These are phyloP conservation scores for Lolium rigidum DNA, from an alignment of 176 grass and related monocot species.

Conservation along the genomic window DNA sequence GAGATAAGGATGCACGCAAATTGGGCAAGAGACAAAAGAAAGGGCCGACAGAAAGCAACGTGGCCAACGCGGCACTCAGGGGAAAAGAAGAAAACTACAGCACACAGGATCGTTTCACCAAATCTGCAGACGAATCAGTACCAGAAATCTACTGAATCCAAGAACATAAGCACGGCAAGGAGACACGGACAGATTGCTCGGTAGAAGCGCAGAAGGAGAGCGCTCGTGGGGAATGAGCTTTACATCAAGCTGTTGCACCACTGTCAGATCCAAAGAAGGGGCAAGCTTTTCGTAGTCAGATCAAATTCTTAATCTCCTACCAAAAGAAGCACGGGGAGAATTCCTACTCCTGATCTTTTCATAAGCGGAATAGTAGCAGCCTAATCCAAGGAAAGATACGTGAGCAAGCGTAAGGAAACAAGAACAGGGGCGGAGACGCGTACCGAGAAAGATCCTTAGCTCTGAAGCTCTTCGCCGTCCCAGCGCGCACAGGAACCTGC, in stretches of 20 bases:
- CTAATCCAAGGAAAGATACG: not conserved
- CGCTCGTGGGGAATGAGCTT: slow-evolving; percentile 1
- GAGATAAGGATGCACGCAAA: slow-evolving; percentile 41
- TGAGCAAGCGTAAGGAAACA: slow-evolving; percentile 16
- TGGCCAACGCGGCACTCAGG: slow-evolving; percentile 33
- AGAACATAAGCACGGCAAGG: not conserved
- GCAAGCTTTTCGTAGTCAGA: not conserved
- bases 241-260: slow-evolving; percentile 5
- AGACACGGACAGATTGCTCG: not conserved
- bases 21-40: slow-evolving; percentile 32
- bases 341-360: slow-evolving; percentile 6
- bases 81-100: slow-evolving; percentile 30
- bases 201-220: not conserved
- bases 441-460: slow-evolving; percentile 41
- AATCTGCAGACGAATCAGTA: not conserved
- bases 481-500: slow-evolving; percentile 7
- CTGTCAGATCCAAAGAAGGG: slow-evolving; percentile 32
- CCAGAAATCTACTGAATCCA: slow-evolving; percentile 31
- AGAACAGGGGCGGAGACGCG: slow-evolving; percentile 19
- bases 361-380: not conserved
- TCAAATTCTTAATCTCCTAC: not conserved
- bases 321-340: not conserved
- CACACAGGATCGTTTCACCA: slow-evolving; percentile 17
- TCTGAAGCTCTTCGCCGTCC: slow-evolving; percentile 39
- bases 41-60: slow-evolving; percentile 47